Evolutionary conservation across 2,329 filamentous ascomycete genomes (phyloP).

Genomic region (Neonectria ditissima): DNA sequence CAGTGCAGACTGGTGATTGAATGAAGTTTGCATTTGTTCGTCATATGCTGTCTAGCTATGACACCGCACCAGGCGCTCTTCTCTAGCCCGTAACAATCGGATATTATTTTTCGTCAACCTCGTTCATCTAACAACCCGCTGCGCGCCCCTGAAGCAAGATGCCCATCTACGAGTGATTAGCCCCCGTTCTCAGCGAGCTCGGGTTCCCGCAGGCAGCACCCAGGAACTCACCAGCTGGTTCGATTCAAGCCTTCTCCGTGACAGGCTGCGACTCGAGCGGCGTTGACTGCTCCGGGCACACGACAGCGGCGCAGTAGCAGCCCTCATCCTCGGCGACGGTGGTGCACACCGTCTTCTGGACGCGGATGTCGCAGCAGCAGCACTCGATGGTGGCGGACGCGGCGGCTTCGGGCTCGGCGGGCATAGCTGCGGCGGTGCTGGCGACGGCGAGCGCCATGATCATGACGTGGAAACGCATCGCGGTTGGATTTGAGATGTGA

Average conservation of each 20-base stretch:
- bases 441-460: conserved; percentile 2
- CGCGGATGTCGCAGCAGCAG: conserved; percentile 30
- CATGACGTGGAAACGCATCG: conserved; percentile 9
- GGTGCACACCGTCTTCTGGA: conserved; percentile 18
- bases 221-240: not conserved
- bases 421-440: conserved; percentile 7
- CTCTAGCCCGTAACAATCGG: not conserved
- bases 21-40: not conserved
- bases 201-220: not conserved
- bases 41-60: not conserved
- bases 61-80: not conserved
- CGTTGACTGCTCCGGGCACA: conserved; percentile 4
- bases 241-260: not conserved
- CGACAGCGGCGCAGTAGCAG: conserved; percentile 20
- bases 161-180: not conserved
- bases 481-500: too few species aligned
- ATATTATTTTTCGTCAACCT: not conserved
- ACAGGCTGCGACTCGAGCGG: not conserved
- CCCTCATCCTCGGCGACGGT: not conserved
- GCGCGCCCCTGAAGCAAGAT: not conserved
- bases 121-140: not conserved
- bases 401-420: not conserved
- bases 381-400: not conserved
- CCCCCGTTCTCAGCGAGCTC: not conserved
- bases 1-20: too few species aligned